Conservation (phyloP, 129 eudicot genomes). For the Silybum marianum region DNA sequence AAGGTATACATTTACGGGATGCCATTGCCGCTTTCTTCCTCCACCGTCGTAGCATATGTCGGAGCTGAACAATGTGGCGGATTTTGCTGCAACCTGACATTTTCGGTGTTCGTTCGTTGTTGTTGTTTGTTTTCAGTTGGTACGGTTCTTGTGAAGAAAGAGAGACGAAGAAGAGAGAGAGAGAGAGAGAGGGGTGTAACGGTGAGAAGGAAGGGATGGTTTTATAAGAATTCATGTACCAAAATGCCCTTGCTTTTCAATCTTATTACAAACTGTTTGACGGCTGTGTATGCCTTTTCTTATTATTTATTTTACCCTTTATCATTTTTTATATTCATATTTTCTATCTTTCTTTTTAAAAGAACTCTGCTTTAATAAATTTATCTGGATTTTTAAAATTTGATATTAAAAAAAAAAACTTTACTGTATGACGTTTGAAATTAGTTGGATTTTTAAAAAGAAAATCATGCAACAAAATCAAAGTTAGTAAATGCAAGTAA, state of each 20-base stretch:
- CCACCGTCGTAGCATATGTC: slow-evolving; percentile 78
- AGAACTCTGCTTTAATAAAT: background rate
- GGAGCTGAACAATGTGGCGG: slow-evolving; percentile 87
- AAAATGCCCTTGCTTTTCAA: slow-evolving; percentile 19
- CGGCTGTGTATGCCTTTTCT: slow-evolving; percentile 32
- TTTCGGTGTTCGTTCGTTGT: background rate
- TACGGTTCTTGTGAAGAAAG: slow-evolving; percentile 12
- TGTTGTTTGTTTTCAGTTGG: slow-evolving; percentile 12
- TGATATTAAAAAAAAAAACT: background rate
- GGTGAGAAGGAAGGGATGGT: slow-evolving; percentile 10
- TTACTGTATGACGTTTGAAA: background rate
- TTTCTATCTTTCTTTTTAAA: background rate
- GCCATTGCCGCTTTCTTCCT: slow-evolving; percentile 63
- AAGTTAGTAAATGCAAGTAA: too few relatives aligned
- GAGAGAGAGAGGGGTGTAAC: slow-evolving; percentile 34
- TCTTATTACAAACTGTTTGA: slow-evolving; percentile 24
- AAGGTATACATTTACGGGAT: slow-evolving; percentile 47
- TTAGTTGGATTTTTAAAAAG: too few relatives aligned
- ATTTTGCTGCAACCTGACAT: slow-evolving; percentile 88
- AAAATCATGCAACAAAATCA: background rate
- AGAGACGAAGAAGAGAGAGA: slow-evolving; percentile 28
- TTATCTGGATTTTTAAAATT: background rate
- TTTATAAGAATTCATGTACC: slow-evolving; percentile 26
- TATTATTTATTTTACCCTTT: background rate
- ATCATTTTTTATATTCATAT: background rate